Percentiles rank a stretch among this genome's conserved stretches.
These are phyloP conservation scores for Calonectria pseudoturangicola DNA, from an alignment of 2,329 filamentous ascomycete species.

Conservation along the genomic window DNA sequence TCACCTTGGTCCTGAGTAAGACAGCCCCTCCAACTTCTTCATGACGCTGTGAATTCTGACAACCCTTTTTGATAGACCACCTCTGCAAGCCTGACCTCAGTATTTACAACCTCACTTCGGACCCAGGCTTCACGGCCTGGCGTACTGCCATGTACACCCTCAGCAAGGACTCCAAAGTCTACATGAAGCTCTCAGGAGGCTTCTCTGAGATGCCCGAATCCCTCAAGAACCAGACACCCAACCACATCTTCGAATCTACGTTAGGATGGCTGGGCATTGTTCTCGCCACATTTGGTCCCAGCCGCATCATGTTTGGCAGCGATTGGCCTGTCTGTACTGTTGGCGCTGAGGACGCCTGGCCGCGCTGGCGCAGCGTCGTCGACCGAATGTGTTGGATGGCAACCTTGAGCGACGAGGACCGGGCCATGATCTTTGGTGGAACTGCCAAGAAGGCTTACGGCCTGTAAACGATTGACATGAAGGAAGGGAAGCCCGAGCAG, in stretches of 20 bases:
- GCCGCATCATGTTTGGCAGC: constrained; percentile 89
- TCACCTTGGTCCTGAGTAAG: constrained; percentile 82
- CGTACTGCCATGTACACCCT: constrained; percentile 80
- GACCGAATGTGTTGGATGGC: constrained; percentile 79
- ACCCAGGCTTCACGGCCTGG: constrained; percentile 81
- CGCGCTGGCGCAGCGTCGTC: constrained; percentile 83
- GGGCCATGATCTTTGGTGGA: constrained; percentile 81
- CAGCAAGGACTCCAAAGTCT: constrained; percentile 78
- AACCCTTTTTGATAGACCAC: constrained; percentile 77
- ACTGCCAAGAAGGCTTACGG: constrained; percentile 84
- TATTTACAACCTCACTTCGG: constrained; percentile 73
- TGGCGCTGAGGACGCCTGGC: constrained; percentile 78
- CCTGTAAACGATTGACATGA: constrained; percentile 57
- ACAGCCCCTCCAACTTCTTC: constrained; percentile 42
- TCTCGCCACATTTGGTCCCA: constrained; percentile 82
- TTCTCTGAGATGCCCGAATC: constrained; percentile 85
- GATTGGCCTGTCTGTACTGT: constrained; percentile 96
- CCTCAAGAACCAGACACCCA: constrained; percentile 68
- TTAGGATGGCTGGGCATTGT: constrained; percentile 83
- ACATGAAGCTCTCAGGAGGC: constrained; percentile 92
- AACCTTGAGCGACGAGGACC: constrained; percentile 75
- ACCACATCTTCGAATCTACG: constrained; percentile 77
- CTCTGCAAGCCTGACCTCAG: constrained; percentile 90
- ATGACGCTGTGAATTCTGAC: constrained; percentile 38
- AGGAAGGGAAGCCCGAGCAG: background rate